Evolutionary conservation across 2,329 filamentous ascomycete genomes (phyloP).

Genomic region (Botrytis medusae): DNA sequence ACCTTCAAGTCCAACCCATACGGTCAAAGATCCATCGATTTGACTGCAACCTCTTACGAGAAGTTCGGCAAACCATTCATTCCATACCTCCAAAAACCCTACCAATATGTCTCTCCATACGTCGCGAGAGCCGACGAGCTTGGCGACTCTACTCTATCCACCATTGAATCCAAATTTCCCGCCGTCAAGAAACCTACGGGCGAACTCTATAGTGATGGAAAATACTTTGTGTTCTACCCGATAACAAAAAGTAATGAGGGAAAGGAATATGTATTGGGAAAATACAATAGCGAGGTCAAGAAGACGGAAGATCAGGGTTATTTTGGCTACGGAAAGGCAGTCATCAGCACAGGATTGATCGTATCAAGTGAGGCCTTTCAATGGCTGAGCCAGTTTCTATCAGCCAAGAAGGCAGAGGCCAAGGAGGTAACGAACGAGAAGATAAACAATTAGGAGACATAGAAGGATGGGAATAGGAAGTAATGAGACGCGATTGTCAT

Average conservation of each 20-base stretch:
- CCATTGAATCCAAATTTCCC: slow-evolving; percentile 70
- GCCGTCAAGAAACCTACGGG: slow-evolving; percentile 72
- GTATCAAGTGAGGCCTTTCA: slow-evolving; percentile 64
- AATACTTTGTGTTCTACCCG: slow-evolving; percentile 61
- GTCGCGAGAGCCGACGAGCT: slow-evolving; percentile 77
- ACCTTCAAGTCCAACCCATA: slow-evolving; percentile 80
- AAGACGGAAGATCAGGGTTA: slow-evolving; percentile 63
- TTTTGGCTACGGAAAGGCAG: slow-evolving; percentile 68
- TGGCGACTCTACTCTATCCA: slow-evolving; percentile 68
- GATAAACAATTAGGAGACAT: slow-evolving; percentile 18
- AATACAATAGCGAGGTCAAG: slow-evolving; percentile 60
- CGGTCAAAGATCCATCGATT: slow-evolving; percentile 73
- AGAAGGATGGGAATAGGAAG: neutral
- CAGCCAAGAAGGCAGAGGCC: slow-evolving; percentile 61
- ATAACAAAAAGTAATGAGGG: slow-evolving; percentile 60
- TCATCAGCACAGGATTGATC: slow-evolving; percentile 65
- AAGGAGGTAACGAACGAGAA: slow-evolving; percentile 55
- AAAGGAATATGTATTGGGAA: slow-evolving; percentile 58
- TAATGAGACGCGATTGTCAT: neutral
- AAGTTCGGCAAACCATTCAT: slow-evolving; percentile 72
- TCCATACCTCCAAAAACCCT: slow-evolving; percentile 76
- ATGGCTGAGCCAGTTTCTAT: slow-evolving; percentile 59
- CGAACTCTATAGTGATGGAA: slow-evolving; percentile 65
- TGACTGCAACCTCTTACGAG: slow-evolving; percentile 25
- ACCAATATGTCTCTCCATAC: slow-evolving; percentile 81